These are phyloP conservation scores for Torrubiella hemipterigena DNA, from an alignment of 2,329 filamentous ascomycete genomes.

Conservation along the genomic window DNA sequence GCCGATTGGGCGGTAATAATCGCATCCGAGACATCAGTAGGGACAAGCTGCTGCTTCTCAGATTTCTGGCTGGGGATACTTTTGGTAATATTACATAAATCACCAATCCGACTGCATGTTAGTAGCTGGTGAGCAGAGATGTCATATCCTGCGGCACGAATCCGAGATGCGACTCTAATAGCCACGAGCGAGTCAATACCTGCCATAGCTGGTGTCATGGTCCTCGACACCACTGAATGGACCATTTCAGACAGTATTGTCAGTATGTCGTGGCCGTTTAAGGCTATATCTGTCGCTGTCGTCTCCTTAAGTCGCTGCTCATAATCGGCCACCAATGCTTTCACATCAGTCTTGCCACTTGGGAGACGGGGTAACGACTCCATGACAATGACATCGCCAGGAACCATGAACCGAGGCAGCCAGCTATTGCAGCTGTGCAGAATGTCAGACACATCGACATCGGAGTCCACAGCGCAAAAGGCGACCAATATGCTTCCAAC, in stretches of 20 bases:
- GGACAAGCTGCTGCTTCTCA: no score
- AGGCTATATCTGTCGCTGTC: no score
- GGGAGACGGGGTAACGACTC: constrained; percentile 59
- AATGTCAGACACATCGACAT: constrained; percentile 28
- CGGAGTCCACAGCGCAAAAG: constrained; percentile 51
- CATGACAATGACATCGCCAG: constrained; percentile 56
- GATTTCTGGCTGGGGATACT: no score
- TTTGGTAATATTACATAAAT: no score
- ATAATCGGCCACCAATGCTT: no score
- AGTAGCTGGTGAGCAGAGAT: no score
- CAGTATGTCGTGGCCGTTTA: background rate
- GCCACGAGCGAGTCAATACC: constrained; percentile 52
- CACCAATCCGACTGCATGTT: no score
- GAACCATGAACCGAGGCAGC: constrained; percentile 77
- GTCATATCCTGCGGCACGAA: constrained; percentile 45
- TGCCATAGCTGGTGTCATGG: constrained; percentile 33
- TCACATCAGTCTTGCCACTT: constrained; percentile 79
- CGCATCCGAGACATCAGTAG: no score
- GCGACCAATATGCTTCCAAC: constrained; percentile 57
- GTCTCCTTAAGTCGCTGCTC: no score
- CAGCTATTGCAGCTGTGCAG: constrained; percentile 53
- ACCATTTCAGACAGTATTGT: constrained; percentile 18
- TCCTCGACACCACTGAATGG: constrained; percentile 18
- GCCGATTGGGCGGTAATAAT: no score
- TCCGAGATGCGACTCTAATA: constrained; percentile 43